Percentiles rank a stretch among this genome's conserved stretches.
Evolutionary conservation across 768 basidiomycete species (phyloP).

Genomic region (Suillus hirtellus): DNA sequence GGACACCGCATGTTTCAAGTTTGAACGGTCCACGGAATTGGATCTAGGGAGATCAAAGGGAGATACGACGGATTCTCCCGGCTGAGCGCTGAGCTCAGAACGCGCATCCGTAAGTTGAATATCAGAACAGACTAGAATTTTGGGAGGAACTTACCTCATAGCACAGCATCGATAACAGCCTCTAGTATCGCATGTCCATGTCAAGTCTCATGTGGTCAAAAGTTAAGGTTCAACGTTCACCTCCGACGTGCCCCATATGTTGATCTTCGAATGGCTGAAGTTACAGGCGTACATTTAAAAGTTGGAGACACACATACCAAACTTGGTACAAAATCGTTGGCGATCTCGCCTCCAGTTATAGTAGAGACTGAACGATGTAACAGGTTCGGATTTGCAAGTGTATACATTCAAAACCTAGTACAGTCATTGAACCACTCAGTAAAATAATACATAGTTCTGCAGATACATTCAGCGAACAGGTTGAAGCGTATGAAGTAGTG

Average conservation of each 20-base stretch:
- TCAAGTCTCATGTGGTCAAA: background rate
- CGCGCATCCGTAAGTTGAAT: no score
- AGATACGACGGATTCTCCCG: no score
- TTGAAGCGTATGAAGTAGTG: background rate
- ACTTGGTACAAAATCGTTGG: slow-evolving; percentile 56
- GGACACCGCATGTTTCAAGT: no score
- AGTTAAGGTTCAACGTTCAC: no score
- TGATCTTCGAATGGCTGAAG: background rate
- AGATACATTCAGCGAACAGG: background rate
- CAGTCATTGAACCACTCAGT: background rate
- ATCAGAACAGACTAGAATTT: no score
- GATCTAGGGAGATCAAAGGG: no score
- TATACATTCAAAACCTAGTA: background rate
- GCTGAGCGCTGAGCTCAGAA: no score
- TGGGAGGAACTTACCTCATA: no score
- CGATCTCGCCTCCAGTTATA: slow-evolving; percentile 30
- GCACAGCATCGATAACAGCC: background rate
- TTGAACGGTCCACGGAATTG: no score
- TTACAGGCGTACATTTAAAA: background rate
- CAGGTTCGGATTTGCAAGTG: no score
- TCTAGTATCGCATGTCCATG: background rate
- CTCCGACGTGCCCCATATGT: no score
- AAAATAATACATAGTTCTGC: background rate
- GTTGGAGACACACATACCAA: slow-evolving; percentile 26
- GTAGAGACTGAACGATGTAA: background rate